A percentile compares a stretch with the other conserved stretches of the same genome.
Conservation (phyloP, 495 filamentous ascomycete species). For the Daldinia bambusicola region DNA sequence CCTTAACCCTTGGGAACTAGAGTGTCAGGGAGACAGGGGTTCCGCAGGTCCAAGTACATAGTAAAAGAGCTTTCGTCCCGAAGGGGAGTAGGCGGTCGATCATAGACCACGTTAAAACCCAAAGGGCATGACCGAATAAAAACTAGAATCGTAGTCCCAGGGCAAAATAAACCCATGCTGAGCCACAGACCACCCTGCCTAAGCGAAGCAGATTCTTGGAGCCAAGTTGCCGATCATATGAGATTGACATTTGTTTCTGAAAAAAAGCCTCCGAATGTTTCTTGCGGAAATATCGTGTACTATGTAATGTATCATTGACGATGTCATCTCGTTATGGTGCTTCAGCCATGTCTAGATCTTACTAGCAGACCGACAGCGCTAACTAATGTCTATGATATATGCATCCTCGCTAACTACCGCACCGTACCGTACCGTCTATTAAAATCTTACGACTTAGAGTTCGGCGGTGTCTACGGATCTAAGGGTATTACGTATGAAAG, state of each 20-base stretch:
- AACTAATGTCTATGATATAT: not conserved
- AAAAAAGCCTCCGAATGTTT: conserved; percentile 41
- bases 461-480: conserved; percentile 12
- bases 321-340: conserved; percentile 1
- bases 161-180: conserved; percentile 38
- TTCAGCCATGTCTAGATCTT: not conserved
- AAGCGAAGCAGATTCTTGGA: conserved; percentile 41
- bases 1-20: conserved; percentile 38
- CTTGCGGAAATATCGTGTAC: conserved; percentile 1
- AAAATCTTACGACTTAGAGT: not conserved
- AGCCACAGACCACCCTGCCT: conserved; percentile 36
- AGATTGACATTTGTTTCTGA: conserved; percentile 46
- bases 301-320: not conserved
- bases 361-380: not conserved
- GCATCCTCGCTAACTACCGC: not conserved
- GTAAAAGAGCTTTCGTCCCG: conserved; percentile 33
- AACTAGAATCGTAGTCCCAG: conserved; percentile 33
- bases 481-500: conserved; percentile 38
- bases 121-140: conserved; percentile 37
- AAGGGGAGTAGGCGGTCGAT: conserved; percentile 43
- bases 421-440: not conserved
- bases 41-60: not conserved
- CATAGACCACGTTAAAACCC: conserved; percentile 37
- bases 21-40: conserved; percentile 43
- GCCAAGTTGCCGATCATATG: conserved; percentile 45